These are phyloP conservation scores for Porosira glacialis DNA, from an alignment of 352 stramenopile species.

Conservation along the genomic window DNA sequence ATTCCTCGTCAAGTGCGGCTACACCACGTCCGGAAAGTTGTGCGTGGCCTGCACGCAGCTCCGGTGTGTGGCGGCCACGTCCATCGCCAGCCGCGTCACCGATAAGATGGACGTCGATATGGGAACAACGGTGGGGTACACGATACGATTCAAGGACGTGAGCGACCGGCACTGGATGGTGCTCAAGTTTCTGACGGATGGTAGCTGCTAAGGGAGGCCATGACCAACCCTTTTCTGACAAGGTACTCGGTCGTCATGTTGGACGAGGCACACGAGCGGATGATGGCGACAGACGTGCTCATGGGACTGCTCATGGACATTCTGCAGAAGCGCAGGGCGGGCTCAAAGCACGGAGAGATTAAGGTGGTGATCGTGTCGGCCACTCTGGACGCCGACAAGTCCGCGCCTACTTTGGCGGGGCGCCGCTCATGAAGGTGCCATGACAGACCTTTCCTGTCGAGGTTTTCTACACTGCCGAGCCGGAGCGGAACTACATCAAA, in stretches of 20 bases:
- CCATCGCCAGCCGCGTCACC: constrained; percentile 85
- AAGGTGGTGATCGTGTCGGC: constrained; percentile 91
- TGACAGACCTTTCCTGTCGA: constrained; percentile 89
- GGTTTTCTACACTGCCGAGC: constrained; percentile 95
- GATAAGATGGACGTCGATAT: constrained; percentile 72
- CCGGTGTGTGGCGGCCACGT: constrained; percentile 88
- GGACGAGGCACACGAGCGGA: constrained; percentile 85
- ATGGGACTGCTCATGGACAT: constrained; percentile 83
- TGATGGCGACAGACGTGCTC: constrained; percentile 89
- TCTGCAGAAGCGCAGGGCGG: constrained; percentile 54
- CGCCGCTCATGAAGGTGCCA: constrained; percentile 86
- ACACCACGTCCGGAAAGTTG: constrained; percentile 66
- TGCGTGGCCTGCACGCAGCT: constrained; percentile 85
- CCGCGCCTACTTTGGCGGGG: constrained; percentile 85
- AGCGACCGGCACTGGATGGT: constrained; percentile 71
- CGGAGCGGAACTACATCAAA: constrained; percentile 98
- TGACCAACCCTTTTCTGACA: constrained; percentile 70
- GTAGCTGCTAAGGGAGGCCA: constrained; percentile 57
- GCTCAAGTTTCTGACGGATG: constrained; percentile 92
- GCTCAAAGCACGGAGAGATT: constrained; percentile 67
- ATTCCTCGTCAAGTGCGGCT: constrained; percentile 87
- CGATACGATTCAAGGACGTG: constrained; percentile 86
- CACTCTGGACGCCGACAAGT: constrained; percentile 88
- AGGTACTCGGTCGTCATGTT: constrained; percentile 80
- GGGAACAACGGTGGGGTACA: constrained; percentile 85